A percentile compares a stretch with the other conserved stretches of the same genome.
Conservation (phyloP, 148 eudicot species). For the Vaccinium vitisidaea region DNA sequence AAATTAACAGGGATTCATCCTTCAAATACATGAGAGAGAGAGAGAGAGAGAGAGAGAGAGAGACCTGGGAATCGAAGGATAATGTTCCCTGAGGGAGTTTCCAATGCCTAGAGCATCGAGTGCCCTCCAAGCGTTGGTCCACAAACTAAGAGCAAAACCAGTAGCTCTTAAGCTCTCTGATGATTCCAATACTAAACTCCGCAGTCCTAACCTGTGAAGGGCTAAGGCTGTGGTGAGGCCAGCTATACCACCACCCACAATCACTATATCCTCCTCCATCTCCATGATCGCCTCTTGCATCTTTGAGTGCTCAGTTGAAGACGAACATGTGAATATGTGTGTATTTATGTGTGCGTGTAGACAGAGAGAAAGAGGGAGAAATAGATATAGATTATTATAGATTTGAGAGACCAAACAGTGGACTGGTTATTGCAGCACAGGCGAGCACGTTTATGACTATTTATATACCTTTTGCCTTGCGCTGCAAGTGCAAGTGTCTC, state of each 20-base stretch:
- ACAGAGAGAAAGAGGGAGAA: neutral
- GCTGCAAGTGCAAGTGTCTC: no score
- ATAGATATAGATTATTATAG: no score
- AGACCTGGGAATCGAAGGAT: constrained; percentile 29
- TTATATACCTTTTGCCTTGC: no score
- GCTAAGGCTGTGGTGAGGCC: constrained; percentile 42
- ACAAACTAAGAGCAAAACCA: constrained; percentile 39
- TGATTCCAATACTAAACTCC: constrained; percentile 57
- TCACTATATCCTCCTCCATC: constrained; percentile 4
- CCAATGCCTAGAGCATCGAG: constrained; percentile 48
- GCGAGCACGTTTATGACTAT: no score
- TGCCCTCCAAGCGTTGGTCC: constrained; percentile 63
- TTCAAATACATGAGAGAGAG: no score
- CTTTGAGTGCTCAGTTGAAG: neutral
- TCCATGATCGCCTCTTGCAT: neutral
- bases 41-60: neutral
- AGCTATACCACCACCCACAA: constrained; percentile 47
- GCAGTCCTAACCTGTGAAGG: constrained; percentile 39
- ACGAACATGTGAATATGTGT: neutral
- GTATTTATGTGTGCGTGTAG: neutral
- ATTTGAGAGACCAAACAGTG: no score
- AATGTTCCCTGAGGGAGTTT: constrained; percentile 27
- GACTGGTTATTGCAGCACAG: no score
- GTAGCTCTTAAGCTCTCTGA: constrained; percentile 39
- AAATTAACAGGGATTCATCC: neutral